phyloP scores from a whole-genome alignment of 768 basidiomycete genomes.

The Sutorius australiensis region DNA sequence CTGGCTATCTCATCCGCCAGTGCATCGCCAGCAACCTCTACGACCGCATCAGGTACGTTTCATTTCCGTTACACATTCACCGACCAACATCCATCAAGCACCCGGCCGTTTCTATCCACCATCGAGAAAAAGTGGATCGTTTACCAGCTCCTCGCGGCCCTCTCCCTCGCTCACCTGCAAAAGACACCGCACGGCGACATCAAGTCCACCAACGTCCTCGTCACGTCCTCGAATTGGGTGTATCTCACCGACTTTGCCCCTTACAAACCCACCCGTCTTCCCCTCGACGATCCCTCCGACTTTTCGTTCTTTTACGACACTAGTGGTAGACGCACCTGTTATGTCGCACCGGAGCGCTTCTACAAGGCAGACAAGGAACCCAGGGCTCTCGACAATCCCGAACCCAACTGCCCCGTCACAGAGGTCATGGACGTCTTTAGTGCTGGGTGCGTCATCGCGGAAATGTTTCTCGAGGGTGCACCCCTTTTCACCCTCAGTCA shows the following conservation, averaged over 20 bases:
- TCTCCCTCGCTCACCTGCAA: slow-evolving; percentile 77
- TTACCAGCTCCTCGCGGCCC: slow-evolving; percentile 83
- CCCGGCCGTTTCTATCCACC: slow-evolving; percentile 85
- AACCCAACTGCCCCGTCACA: slow-evolving; percentile 76
- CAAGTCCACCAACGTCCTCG: slow-evolving; percentile 95
- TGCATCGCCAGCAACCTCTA: slow-evolving; percentile 94
- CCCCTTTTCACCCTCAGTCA: slow-evolving; percentile 93
- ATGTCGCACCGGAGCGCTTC: slow-evolving; percentile 95
- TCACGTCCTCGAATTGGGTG: slow-evolving; percentile 95
- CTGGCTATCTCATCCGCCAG: slow-evolving; percentile 91
- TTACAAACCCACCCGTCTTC: slow-evolving; percentile 94
- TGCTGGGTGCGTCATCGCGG: slow-evolving; percentile 90
- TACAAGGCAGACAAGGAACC: slow-evolving; percentile 75
- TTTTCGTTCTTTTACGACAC: slow-evolving; percentile 99
- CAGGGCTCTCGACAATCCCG: slow-evolving; percentile 45
- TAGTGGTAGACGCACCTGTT: slow-evolving; percentile 89
- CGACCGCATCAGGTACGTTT: slow-evolving; percentile 89
- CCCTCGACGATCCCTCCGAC: slow-evolving; percentile 93
- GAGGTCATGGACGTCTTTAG: slow-evolving; percentile 99
- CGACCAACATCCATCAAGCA: slow-evolving; percentile 45
- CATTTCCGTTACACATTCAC: not conserved
- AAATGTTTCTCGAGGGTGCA: slow-evolving; percentile 92
- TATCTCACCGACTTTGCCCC: slow-evolving; percentile 93
- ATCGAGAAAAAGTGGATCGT: slow-evolving; percentile 99
- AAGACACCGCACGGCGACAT: slow-evolving; percentile 97